Evolutionary conservation across 495 filamentous ascomycete species (phyloP).

Genomic region (Lasiosphaeria miniovina): DNA sequence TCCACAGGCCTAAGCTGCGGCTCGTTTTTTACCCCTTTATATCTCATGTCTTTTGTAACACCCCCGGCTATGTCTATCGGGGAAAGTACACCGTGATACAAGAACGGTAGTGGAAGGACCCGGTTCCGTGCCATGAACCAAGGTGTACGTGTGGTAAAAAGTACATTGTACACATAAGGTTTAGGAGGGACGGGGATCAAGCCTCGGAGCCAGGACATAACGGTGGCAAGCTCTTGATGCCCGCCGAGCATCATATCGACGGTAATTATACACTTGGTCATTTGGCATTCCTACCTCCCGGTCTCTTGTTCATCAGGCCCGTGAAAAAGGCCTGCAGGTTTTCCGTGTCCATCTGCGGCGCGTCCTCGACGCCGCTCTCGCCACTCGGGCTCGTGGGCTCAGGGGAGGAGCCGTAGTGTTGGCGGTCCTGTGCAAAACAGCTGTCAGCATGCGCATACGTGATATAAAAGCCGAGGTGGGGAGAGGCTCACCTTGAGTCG

Average conservation of each 20-base stretch:
- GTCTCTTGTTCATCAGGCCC: constrained; percentile 42
- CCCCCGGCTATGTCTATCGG: no score
- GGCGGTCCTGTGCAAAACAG: constrained; percentile 38
- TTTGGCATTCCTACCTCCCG: constrained; percentile 15
- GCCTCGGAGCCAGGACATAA: no score
- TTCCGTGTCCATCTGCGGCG: constrained; percentile 43
- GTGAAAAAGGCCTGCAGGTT: constrained; percentile 50
- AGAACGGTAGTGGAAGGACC: no score
- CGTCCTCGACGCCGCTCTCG: constrained; percentile 29
- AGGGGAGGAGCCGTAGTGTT: constrained; percentile 40
- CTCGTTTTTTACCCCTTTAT: no score
- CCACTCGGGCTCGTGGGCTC: constrained; percentile 32
- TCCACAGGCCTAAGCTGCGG: no score
- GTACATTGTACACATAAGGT: no score
- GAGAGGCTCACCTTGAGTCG: constrained; percentile 66
- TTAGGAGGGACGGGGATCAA: no score
- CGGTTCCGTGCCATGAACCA: no score
- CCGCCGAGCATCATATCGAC: neutral
- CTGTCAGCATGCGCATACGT: neutral
- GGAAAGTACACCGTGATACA: no score
- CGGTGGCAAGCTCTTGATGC: no score
- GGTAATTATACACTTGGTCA: neutral
- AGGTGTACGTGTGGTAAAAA: no score
- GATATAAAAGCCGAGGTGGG: neutral
- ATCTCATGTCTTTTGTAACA: no score